phyloP scores from a whole-genome alignment of 1,284 basidiomycete species.

The Cryptococcus amylolentus region DNA sequence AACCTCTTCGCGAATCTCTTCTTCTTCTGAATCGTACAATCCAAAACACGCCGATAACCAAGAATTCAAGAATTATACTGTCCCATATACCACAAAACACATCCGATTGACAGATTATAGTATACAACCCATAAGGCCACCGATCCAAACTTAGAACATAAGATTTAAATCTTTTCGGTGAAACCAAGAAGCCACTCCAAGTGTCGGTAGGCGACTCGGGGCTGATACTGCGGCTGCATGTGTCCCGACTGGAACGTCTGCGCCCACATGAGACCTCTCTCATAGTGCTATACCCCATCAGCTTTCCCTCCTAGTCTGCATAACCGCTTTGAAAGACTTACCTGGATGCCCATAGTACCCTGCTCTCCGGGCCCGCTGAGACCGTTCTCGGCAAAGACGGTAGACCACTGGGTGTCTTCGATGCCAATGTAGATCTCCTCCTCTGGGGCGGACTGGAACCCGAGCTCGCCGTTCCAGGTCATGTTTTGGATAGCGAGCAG shows the following conservation, averaged over 20 bases:
- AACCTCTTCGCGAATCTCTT: too few relatives aligned
- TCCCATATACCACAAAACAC: neutral
- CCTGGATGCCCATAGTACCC: slow-evolving; percentile 20
- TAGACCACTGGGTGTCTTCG: slow-evolving; percentile 5
- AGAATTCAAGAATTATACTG: neutral
- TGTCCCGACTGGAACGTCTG: slow-evolving; percentile 18
- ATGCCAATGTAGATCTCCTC: slow-evolving; percentile 8
- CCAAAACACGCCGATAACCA: too few relatives aligned
- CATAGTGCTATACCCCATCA: slow-evolving; percentile 13
- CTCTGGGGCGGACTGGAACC: slow-evolving; percentile 20
- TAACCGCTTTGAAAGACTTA: neutral
- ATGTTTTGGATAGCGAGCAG: slow-evolving; percentile 39
- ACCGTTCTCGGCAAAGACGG: slow-evolving; percentile 7
- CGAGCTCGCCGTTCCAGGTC: slow-evolving; percentile 34
- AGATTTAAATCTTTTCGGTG: slow-evolving; percentile 12
- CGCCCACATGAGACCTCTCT: slow-evolving; percentile 27
- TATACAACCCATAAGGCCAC: neutral
- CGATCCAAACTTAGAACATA: too few relatives aligned
- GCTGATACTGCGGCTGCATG: slow-evolving; percentile 22
- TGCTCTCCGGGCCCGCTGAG: slow-evolving; percentile 5
- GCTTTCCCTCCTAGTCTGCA: neutral
- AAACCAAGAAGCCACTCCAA: slow-evolving; percentile 23
- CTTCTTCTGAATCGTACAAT: neutral
- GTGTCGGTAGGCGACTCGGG: slow-evolving; percentile 14
- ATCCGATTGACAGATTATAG: neutral